phyloP scores from a whole-genome alignment of 1,284 basidiomycete species.

The Trichosporon inkin region DNA sequence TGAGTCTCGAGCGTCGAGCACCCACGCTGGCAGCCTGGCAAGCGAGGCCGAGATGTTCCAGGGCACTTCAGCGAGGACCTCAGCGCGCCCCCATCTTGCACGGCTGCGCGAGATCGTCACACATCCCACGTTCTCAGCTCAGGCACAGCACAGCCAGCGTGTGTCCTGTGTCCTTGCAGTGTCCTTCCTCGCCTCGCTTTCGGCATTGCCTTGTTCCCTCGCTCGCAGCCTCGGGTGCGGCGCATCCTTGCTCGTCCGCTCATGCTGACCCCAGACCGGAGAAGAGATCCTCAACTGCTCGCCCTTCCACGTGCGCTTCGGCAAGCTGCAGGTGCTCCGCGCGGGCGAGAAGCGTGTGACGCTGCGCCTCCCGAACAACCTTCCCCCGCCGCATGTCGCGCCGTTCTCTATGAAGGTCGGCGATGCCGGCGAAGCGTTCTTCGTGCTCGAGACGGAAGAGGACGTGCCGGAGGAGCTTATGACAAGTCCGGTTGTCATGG shows the following conservation, averaged over 20 bases:
- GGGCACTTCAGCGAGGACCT: neutral
- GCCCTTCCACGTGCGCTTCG: slow-evolving; percentile 97
- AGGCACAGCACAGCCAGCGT: too few species aligned
- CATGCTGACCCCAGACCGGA: slow-evolving; percentile 29
- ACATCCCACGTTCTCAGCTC: neutral
- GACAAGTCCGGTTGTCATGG: slow-evolving; percentile 77
- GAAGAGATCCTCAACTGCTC: slow-evolving; percentile 75
- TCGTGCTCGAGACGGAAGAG: slow-evolving; percentile 94
- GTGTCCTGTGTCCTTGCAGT: too few species aligned
- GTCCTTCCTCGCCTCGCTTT: neutral
- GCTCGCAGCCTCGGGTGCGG: neutral
- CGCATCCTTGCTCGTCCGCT: neutral
- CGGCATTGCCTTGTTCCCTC: neutral
- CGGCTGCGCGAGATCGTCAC: neutral
- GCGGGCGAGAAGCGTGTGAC: slow-evolving; percentile 94
- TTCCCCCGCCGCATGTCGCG: slow-evolving; percentile 46
- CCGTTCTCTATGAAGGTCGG: slow-evolving; percentile 99
- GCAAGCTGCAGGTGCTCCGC: slow-evolving; percentile 92
- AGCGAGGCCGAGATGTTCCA: neutral
- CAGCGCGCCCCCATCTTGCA: neutral
- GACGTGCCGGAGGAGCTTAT: slow-evolving; percentile 90
- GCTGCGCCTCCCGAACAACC: slow-evolving; percentile 59
- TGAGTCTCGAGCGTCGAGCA: slow-evolving; percentile 27
- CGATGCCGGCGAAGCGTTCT: slow-evolving; percentile 97
- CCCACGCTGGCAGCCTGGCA: neutral